Percentiles rank a stretch among this genome's conserved stretches.
Conservation (phyloP, 257 asterid genomes). For the Oldenlandia corymbosa region DNA sequence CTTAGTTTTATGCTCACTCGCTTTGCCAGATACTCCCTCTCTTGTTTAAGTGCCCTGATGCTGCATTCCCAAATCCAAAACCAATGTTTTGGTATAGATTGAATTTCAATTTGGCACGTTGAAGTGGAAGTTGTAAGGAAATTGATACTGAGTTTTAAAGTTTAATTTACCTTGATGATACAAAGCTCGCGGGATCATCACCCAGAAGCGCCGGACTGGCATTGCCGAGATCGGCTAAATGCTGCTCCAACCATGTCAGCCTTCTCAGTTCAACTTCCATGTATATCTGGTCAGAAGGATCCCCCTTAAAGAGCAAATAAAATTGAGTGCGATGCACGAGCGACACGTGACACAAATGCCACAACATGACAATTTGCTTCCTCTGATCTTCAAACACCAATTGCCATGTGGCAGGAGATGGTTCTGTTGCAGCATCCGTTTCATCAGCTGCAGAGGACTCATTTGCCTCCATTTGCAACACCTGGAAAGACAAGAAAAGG, state of each 20-base stretch:
- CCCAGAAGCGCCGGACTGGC: constrained; percentile 98
- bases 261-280: constrained; percentile 91
- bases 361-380: constrained; percentile 80
- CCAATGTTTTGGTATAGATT: too few species aligned
- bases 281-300: constrained; percentile 75
- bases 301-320: constrained; percentile 74
- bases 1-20: constrained; percentile 69
- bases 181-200: constrained; percentile 83
- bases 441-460: constrained; percentile 54
- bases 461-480: constrained; percentile 76
- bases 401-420: constrained; percentile 57
- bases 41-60: constrained; percentile 86
- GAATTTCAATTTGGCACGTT: background rate
- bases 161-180: constrained; percentile 60
- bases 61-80: constrained; percentile 28
- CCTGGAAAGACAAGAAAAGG: constrained; percentile 34
- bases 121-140: background rate
- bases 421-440: constrained; percentile 35
- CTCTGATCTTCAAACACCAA: constrained; percentile 70
- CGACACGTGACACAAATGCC: constrained; percentile 96
- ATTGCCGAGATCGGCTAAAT: constrained; percentile 81
- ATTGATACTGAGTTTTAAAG: too few species aligned
- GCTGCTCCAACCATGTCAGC: constrained; percentile 90
- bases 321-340: constrained; percentile 87
- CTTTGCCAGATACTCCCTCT: constrained; percentile 81